These are phyloP conservation scores for Dendrobium officinale DNA, from an alignment of 106 monocot species.

Conservation along the genomic window DNA sequence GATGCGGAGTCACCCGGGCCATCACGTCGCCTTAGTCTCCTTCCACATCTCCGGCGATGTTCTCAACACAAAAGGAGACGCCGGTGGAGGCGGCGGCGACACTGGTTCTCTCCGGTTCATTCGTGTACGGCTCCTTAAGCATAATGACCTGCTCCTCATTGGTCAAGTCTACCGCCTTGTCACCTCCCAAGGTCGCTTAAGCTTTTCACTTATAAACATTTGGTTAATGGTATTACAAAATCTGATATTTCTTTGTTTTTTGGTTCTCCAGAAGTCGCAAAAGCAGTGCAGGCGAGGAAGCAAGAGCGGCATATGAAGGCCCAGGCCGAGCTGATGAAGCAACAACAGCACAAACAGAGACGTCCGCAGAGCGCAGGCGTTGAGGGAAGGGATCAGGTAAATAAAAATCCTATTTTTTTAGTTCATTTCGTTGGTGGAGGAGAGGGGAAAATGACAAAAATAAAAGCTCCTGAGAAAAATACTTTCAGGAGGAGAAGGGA, in stretches of 20 bases:
- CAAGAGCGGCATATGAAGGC: conserved; percentile 46
- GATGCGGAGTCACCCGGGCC: conserved; percentile 58
- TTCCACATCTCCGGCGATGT: conserved; percentile 12
- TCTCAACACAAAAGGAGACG: background rate
- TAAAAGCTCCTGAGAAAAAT: background rate
- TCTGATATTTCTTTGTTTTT: background rate
- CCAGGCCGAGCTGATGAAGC: conserved; percentile 20
- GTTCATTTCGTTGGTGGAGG: too few species aligned
- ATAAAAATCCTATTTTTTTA: too few species aligned
- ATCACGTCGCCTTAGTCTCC: conserved; percentile 51
- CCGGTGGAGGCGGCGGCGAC: background rate
- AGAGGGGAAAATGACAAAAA: too few species aligned
- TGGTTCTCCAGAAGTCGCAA: conserved; percentile 45
- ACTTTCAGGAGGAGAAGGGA: too few species aligned
- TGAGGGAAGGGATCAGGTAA: background rate
- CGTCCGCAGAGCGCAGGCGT: background rate
- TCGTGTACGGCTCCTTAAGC: conserved; percentile 41
- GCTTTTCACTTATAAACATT: background rate
- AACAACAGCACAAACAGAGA: conserved; percentile 3
- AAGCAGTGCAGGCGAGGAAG: conserved; percentile 61
- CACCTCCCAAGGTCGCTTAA: conserved; percentile 32
- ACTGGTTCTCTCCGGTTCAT: conserved; percentile 20
- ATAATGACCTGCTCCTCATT: conserved; percentile 36
- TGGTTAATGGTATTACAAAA: background rate
- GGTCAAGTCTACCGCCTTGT: conserved; percentile 56